Base-by-base conservation (phyloP, 1,139 yeast species). In the Blastobotrys serpentis region DNA sequence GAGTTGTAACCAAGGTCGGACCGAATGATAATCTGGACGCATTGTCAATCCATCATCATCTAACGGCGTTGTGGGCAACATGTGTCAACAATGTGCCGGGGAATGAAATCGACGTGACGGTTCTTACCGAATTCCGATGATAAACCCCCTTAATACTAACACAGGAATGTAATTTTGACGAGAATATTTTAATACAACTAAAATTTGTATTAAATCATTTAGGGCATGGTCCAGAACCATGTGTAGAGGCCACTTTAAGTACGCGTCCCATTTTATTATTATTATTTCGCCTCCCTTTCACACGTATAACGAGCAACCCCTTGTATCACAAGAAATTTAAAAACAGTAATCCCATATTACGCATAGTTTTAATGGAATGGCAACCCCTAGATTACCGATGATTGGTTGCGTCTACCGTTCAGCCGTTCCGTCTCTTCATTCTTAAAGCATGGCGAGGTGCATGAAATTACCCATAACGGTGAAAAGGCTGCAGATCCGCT, bases 121-220 rank as follows among this genome's bases (percentile, higher is more conserved):
- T n/a, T n/a, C n/a, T n/a, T n/a, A n/a, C n/a, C 32, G 32, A 29
- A 29, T 29, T 29, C 32, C 32, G 32, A 29, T 29, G 13, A 29
- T 29, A 23, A 10, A 11, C 7, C 13, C 32, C 32, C 32, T 29
- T 29, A 6, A 29, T 29, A 14, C 32, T 6, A 29, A 11, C 32
- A 4, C 14, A 29, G 32, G 32, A 29, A 29, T 29, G 32, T 29
- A 29, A 29, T 29, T 29, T 11, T 6, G 32, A 11, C 26, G n/a
- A n/a, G n/a, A 23, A 23, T 10, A 23, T 5, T 10, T 6, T 23
- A 23, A 23, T 23, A 23, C 13, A 7, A 29, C 13, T 29, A n/a
- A 29, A 7, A 29, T 29, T 6, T 7, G n/a, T 10, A 11, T 29
- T 29, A 11, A 29, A 11, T 29, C 26, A n/a, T n/a, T n/a, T n/a